Evolutionary conservation across 2,329 filamentous ascomycete species (phyloP).

Genomic region (Fusarium torulosum): DNA sequence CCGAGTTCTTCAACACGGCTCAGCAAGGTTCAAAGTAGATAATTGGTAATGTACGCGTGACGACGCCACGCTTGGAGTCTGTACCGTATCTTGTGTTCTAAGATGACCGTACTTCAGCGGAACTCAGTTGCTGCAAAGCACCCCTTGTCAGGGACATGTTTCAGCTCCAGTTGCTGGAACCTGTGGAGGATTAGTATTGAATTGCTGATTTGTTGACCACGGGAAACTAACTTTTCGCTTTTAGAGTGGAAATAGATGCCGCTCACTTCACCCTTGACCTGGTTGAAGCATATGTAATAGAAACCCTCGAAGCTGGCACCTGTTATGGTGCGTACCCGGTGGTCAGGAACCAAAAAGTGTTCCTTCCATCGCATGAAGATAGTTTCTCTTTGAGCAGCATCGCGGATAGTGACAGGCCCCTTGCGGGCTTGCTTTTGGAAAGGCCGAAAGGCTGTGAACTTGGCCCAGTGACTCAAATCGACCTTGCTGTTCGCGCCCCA

Average conservation of each 20-base stretch:
- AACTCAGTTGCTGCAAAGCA: conserved; percentile 92
- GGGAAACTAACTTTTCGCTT: conserved; percentile 86
- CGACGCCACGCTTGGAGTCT: conserved; percentile 13
- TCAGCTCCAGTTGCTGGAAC: conserved; percentile 92
- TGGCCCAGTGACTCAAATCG: conserved; percentile 92
- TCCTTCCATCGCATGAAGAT: conserved; percentile 99
- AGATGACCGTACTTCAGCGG: conserved; percentile 48
- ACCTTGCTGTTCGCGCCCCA: conserved; percentile 95
- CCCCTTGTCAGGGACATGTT: conserved; percentile 86
- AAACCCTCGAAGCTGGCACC: conserved; percentile 98
- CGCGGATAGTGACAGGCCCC: conserved; percentile 69
- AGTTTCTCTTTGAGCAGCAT: conserved; percentile 83
- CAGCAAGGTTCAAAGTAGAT: conserved; percentile 19
- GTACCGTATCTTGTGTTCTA: not conserved
- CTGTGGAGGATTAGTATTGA: conserved; percentile 58
- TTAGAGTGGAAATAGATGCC: conserved; percentile 99
- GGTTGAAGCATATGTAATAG: conserved; percentile 99
- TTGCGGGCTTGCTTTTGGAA: conserved; percentile 71
- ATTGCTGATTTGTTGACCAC: not conserved
- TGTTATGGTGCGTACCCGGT: conserved; percentile 88
- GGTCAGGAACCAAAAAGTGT: conserved; percentile 95
- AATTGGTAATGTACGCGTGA: conserved; percentile 11
- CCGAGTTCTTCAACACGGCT: conserved; percentile 20
- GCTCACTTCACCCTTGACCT: conserved; percentile 84
- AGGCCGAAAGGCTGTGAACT: conserved; percentile 88